Percentiles rank a stretch among this genome's conserved stretches.
phyloP scores from a whole-genome alignment of 2,329 filamentous ascomycete species.

The Cladophialophora chaetospira region DNA sequence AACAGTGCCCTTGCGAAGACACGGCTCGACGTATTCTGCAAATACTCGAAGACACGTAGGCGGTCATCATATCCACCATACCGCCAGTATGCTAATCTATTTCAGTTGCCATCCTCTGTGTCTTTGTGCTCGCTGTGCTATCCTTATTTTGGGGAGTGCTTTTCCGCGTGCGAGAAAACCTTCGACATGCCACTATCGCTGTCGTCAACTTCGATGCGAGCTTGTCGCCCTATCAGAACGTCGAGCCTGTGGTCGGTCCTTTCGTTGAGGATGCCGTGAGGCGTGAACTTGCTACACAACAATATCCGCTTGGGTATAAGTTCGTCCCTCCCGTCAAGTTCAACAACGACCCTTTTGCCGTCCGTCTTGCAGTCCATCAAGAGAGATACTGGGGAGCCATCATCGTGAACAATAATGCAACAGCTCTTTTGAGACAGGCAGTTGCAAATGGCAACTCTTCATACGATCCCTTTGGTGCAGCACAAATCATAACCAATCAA shows the following conservation, averaged over 20 bases:
- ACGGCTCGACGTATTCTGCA: neutral
- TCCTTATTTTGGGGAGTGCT: conserved; percentile 65
- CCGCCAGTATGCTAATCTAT: neutral
- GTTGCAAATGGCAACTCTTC: conserved; percentile 57
- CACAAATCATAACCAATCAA: conserved; percentile 58
- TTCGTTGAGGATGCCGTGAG: conserved; percentile 39
- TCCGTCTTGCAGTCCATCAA: conserved; percentile 62
- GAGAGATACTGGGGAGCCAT: conserved; percentile 63
- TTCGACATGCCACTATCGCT: conserved; percentile 55
- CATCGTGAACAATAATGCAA: conserved; percentile 65
- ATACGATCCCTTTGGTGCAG: conserved; percentile 62
- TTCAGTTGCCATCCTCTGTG: conserved; percentile 53
- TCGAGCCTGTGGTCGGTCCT: conserved; percentile 59
- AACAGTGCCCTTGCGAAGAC: conserved; percentile 30
- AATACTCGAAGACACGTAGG: conserved; percentile 12
- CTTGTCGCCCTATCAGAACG: conserved; percentile 49
- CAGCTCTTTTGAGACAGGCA: conserved; percentile 58
- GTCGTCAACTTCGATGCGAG: conserved; percentile 66
- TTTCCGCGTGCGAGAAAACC: conserved; percentile 53
- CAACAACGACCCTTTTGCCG: conserved; percentile 57
- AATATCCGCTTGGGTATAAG: conserved; percentile 43
- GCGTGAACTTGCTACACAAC: conserved; percentile 42
- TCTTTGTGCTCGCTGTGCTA: conserved; percentile 58
- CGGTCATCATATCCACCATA: neutral
- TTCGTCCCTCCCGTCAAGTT: conserved; percentile 55